Evolutionary conservation across 2,329 filamentous ascomycete species (phyloP), one percentile per base, ranked within the genome.

Genomic region (Fusarium aywerte): DNA sequence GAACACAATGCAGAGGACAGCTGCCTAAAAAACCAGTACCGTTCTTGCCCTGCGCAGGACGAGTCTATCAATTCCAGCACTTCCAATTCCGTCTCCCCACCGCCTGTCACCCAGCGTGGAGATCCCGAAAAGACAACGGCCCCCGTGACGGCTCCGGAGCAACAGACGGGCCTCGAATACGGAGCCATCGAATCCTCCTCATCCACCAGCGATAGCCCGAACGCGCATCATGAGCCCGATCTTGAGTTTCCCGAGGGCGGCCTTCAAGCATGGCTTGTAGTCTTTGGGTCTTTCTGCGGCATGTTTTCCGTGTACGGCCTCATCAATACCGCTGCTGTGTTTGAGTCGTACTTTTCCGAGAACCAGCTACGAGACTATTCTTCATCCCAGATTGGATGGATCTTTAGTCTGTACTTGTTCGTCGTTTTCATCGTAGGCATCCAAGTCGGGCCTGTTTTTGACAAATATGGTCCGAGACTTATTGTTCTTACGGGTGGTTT

Each of bases 401-500:
- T 97, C 66, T 94, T 95, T 72, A 89, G 90, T 70, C 80, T 96
- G 50, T 95, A 93, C 74, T 83, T 92, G 29, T 96, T 96, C 74
- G 81, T 95, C 44, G 87, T 91, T 43, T 95, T 96, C 76, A 92
- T 95, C 73, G 88, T 91, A 35, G 92, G 92, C 25, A 86, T 96
- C 11, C 91, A 95, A 72, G 89, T 94, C 48, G 93, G 93, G 0
- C 92, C 93, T 1, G 77, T 96, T 35, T 96, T 96, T 74, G 93
- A 97, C 75, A 85, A 85, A 44, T 85, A 90, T 67, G 93, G 93
- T 0, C 90, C 92, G 0, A 82, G 87, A 15, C 76, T 84, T 60
- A 82, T 96, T n/a, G 83, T 96, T 4, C 76, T 87, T 2, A 79
- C 80, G 0, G 92, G 92, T 8, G 88, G 87, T 50, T 71, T 90